A percentile compares a stretch with the other conserved stretches of the same genome.
These are phyloP conservation scores for Bacterosira constricta DNA, from an alignment of 108 stramenopile genomes.

Conservation along the genomic window DNA sequence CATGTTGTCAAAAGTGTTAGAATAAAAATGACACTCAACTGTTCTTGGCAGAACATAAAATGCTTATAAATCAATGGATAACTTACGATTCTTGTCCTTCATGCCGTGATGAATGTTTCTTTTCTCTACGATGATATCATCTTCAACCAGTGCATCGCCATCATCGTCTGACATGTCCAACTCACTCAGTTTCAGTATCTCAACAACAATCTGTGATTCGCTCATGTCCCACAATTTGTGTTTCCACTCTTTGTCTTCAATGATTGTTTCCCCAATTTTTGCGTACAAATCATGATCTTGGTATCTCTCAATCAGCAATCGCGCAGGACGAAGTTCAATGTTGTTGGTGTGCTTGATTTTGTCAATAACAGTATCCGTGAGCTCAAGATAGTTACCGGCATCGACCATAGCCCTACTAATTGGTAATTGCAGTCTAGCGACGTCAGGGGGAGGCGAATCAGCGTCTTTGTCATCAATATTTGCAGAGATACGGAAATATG, in stretches of 20 bases:
- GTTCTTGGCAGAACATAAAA: too few relatives aligned
- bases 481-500: slow-evolving; percentile 51
- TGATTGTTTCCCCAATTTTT: slow-evolving; percentile 36
- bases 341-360: slow-evolving; percentile 50
- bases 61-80: too few relatives aligned
- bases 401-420: slow-evolving; percentile 69
- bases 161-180: background rate
- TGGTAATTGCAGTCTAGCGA: slow-evolving; percentile 52
- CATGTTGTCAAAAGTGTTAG: background rate
- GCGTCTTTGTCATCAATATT: background rate
- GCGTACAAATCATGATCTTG: slow-evolving; percentile 63
- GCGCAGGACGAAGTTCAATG: slow-evolving; percentile 56
- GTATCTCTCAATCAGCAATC: slow-evolving; percentile 55
- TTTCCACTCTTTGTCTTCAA: slow-evolving; percentile 20
- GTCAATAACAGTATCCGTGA: slow-evolving; percentile 67
- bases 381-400: slow-evolving; percentile 46
- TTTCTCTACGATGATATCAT: slow-evolving; percentile 74
- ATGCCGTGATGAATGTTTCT: slow-evolving; percentile 70
- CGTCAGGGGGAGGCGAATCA: background rate
- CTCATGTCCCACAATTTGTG: slow-evolving; percentile 33
- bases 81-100: slow-evolving; percentile 63
- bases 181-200: slow-evolving; percentile 36
- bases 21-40: background rate
- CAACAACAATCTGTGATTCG: slow-evolving; percentile 33
- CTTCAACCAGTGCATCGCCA: slow-evolving; percentile 14